Evolutionary conservation across 352 stramenopile species (phyloP).

Genomic region (Phytophthora meadii): DNA sequence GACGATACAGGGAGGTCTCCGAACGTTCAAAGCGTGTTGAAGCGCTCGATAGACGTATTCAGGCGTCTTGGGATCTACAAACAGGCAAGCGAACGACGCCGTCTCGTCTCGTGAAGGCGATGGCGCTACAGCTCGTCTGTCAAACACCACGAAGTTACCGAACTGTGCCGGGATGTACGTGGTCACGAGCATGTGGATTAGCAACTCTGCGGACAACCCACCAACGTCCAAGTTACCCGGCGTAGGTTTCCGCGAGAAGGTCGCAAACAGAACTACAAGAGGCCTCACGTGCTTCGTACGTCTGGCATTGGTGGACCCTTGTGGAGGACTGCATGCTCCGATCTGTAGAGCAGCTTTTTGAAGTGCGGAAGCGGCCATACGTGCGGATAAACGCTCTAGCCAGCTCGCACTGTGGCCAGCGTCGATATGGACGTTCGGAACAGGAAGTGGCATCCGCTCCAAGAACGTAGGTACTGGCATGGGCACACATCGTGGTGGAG

Average conservation of each 20-base stretch:
- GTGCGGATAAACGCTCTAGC: slow-evolving; percentile 68
- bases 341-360: slow-evolving; percentile 73
- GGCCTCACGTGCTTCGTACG: slow-evolving; percentile 85
- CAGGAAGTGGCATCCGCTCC: slow-evolving; percentile 73
- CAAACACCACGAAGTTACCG: slow-evolving; percentile 91
- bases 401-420: slow-evolving; percentile 66
- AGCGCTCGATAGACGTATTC: slow-evolving; percentile 77
- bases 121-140: slow-evolving; percentile 69
- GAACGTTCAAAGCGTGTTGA: slow-evolving; percentile 90
- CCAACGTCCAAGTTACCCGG: slow-evolving; percentile 85
- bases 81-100: slow-evolving; percentile 52
- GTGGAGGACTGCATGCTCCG: slow-evolving; percentile 67
- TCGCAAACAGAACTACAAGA: slow-evolving; percentile 91
- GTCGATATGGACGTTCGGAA: slow-evolving; percentile 77
- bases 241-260: slow-evolving; percentile 86
- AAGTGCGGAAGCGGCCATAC: slow-evolving; percentile 54
- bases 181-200: slow-evolving; percentile 93
- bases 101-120: slow-evolving; percentile 54
- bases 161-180: slow-evolving; percentile 94
- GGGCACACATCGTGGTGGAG: slow-evolving; percentile 82
- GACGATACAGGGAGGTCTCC: slow-evolving; percentile 86
- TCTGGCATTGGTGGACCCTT: slow-evolving; percentile 57
- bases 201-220: slow-evolving; percentile 82
- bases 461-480: slow-evolving; percentile 84
- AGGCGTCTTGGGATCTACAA: slow-evolving; percentile 48